Conservation (phyloP, 2,329 filamentous ascomycete genomes). For the Aspergillus floridensis region DNA sequence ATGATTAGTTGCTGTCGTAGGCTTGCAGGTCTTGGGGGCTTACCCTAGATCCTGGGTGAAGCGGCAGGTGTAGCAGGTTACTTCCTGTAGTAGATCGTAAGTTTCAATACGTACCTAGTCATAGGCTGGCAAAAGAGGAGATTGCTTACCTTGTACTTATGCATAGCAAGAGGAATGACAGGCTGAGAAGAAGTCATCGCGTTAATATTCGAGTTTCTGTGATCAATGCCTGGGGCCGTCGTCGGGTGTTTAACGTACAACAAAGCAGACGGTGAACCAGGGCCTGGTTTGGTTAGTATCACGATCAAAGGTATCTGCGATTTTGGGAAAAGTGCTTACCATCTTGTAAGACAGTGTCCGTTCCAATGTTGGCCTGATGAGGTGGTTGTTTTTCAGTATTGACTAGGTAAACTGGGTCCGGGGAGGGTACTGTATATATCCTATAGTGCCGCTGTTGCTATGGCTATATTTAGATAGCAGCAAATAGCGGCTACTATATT, state of each 20-base stretch:
- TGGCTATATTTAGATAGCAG: neutral
- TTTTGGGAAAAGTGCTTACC: conserved; percentile 27
- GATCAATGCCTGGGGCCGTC: too few species aligned
- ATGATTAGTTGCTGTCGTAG: neutral
- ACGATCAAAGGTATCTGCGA: too few species aligned
- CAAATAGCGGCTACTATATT: neutral
- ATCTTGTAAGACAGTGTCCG: conserved; percentile 44
- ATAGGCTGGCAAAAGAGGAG: neutral
- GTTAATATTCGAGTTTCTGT: conserved; percentile 4
- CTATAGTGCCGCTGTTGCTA: too few species aligned
- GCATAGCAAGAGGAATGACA: conserved; percentile 37
- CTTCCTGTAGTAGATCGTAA: conserved; percentile 28
- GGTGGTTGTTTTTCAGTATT: neutral
- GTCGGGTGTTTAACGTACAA: conserved; percentile 28
- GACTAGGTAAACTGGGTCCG: neutral
- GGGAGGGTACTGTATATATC: neutral
- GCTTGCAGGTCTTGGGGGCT: conserved; percentile 3
- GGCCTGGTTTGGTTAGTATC: conserved; percentile 29
- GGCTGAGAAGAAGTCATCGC: conserved; percentile 26
- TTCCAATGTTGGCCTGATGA: conserved; percentile 43
- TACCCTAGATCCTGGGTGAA: conserved; percentile 40
- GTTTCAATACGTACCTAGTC: too few species aligned
- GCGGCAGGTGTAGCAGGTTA: conserved; percentile 38
- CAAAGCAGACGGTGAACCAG: conserved; percentile 48
- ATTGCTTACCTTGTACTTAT: conserved; percentile 39